phyloP scores from a whole-genome alignment of 2,329 filamentous ascomycete species.

The Camptophora hylomeconis region DNA sequence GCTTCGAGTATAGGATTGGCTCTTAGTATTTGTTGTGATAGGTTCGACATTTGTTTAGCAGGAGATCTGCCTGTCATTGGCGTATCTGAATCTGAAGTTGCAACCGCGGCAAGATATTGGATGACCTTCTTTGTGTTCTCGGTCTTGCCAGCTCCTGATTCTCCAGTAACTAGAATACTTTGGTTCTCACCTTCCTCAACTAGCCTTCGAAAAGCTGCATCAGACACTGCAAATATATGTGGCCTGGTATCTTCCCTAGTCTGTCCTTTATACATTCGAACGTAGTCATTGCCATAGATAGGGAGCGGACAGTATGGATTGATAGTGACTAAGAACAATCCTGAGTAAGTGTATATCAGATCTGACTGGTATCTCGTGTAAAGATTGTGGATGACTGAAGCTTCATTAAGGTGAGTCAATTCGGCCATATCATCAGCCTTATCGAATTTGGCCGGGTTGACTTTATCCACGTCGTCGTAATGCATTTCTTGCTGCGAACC shows the following conservation, averaged over 20 bases:
- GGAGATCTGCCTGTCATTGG: slow-evolving; percentile 43
- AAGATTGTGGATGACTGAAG: slow-evolving; percentile 93
- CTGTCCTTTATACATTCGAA: slow-evolving; percentile 94
- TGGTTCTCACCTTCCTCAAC: slow-evolving; percentile 94
- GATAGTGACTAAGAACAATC: slow-evolving; percentile 88
- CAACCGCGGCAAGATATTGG: slow-evolving; percentile 91
- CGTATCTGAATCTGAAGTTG: slow-evolving; percentile 56
- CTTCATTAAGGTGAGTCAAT: slow-evolving; percentile 92
- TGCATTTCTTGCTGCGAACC: slow-evolving; percentile 81
- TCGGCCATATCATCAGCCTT: slow-evolving; percentile 99
- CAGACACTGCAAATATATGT: slow-evolving; percentile 95
- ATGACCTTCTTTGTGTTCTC: slow-evolving; percentile 99
- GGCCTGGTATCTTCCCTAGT: slow-evolving; percentile 88
- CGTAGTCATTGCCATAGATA: slow-evolving; percentile 92
- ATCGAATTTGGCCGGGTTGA: slow-evolving; percentile 98
- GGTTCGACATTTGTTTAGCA: slow-evolving; percentile 60
- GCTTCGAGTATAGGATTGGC: slow-evolving; percentile 96
- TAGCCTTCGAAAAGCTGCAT: slow-evolving; percentile 88
- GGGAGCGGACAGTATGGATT: slow-evolving; percentile 92
- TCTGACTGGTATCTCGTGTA: slow-evolving; percentile 91
- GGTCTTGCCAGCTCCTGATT: slow-evolving; percentile 95
- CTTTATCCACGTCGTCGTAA: slow-evolving; percentile 83
- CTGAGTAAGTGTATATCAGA: slow-evolving; percentile 94
- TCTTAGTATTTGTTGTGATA: slow-evolving; percentile 90
- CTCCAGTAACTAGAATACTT: slow-evolving; percentile 94